These are phyloP conservation scores for Pichia pseudocactophila DNA, from an alignment of 805 yeast genomes.

Conservation along the genomic window DNA sequence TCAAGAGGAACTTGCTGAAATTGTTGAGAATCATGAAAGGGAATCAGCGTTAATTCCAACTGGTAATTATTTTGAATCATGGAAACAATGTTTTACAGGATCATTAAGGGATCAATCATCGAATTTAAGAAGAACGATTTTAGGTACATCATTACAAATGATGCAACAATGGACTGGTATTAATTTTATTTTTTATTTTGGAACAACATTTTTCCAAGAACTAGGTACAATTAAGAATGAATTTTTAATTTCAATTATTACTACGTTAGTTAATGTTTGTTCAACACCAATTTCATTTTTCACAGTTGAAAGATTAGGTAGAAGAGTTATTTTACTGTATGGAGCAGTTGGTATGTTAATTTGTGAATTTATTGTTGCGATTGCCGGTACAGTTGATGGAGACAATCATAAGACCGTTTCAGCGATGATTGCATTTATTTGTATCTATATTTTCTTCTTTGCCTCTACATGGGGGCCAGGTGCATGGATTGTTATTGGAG, in stretches of 20 bases:
- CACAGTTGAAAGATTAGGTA: slow-evolving; percentile 52
- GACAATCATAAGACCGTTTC: slow-evolving; percentile 21
- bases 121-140: slow-evolving; percentile 35
- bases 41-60: slow-evolving; percentile 31
- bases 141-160: slow-evolving; percentile 36
- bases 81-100: slow-evolving; percentile 39
- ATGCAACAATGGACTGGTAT: slow-evolving; percentile 75
- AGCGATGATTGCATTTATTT: slow-evolving; percentile 35
- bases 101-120: slow-evolving; percentile 29
- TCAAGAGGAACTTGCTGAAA: slow-evolving; percentile 42
- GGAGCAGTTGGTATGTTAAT: slow-evolving; percentile 43
- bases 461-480: slow-evolving; percentile 84
- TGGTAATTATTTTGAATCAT: slow-evolving; percentile 29
- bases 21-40: slow-evolving; percentile 41
- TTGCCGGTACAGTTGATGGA: slow-evolving; percentile 27
- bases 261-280: slow-evolving; percentile 44
- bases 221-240: slow-evolving; percentile 39
- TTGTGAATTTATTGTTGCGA: slow-evolving; percentile 53
- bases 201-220: slow-evolving; percentile 55
- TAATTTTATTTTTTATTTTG: slow-evolving; percentile 68
- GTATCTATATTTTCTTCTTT: slow-evolving; percentile 62
- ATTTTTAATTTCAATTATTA: slow-evolving; percentile 43
- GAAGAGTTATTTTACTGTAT: slow-evolving; percentile 38
- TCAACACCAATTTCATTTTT: slow-evolving; percentile 49
- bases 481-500: slow-evolving; percentile 60